Base-by-base conservation (phyloP, 768 basidiomycete genomes). In the Mycena amicta region DNA sequence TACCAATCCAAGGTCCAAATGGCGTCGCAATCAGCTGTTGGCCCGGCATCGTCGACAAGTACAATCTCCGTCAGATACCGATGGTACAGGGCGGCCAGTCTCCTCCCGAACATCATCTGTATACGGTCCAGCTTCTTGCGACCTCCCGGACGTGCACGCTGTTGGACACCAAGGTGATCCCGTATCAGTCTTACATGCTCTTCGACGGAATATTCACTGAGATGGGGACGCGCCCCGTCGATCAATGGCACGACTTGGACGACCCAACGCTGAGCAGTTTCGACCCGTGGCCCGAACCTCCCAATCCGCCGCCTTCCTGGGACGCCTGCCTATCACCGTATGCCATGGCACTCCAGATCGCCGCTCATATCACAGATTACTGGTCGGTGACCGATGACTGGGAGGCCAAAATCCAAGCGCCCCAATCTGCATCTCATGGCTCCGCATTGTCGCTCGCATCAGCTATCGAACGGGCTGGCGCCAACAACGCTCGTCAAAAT, bases 371-470 rank as follows among this genome's bases (percentile, higher is more conserved):
- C 3, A 83, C 86, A 37, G 75, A 75, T 4, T 88, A 75, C 62
- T 94, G 90, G 88, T 79, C 82, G 31, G 79, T 89, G 1, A 88
- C 88, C 4, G 90, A 92, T 57, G 85, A 89, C 52, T 91, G 84
- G 82, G 82, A 85, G 26, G 84, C 83, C 61, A 81, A 79, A 56
- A 82, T 83, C 63, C 68, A 74, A 6, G 60, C 83, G 43, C 77
- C 80, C n/a, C 30, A 65, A 22, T 52, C 67, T 18, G 52, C 63
- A 2, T 52, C 66, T 37, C 56, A 62, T 40, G 68, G 53, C 45
- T 58, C 61, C 54, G 55, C 57, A 12, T 71, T 67, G n/a, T 72
- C 77, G 8, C 68, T 84, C 11, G 72, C 78, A 47, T 74, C 72
- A 18, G 78, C 80, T 29, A 79, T 85, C 60, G 77, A 79, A 60